These are phyloP conservation scores for Candida broadrunensis DNA, from an alignment of 805 yeast genomes.

Conservation along the genomic window DNA sequence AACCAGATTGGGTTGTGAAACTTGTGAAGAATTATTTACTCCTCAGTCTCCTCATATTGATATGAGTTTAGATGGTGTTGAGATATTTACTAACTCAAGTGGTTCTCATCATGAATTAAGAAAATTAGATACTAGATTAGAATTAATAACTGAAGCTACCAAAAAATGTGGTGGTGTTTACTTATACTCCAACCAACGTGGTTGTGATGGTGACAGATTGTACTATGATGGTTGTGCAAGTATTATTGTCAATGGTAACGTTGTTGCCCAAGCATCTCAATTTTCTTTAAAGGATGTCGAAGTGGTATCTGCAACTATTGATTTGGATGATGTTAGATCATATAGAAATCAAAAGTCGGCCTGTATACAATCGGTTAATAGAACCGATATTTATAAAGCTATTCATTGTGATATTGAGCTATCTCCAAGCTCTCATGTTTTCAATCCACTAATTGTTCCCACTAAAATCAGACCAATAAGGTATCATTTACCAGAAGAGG, in stretches of 20 bases:
- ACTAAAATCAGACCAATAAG: constrained; percentile 47
- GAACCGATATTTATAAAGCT: constrained; percentile 47
- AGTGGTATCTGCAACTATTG: constrained; percentile 92
- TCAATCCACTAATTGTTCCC: constrained; percentile 63
- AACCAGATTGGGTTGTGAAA: constrained; percentile 93
- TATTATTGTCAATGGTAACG: constrained; percentile 86
- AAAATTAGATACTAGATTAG: constrained; percentile 80
- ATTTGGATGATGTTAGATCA: constrained; percentile 84
- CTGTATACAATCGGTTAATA: constrained; percentile 62
- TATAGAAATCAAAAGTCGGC: constrained; percentile 77
- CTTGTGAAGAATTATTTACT: constrained; percentile 96
- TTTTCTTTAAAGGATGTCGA: constrained; percentile 90
- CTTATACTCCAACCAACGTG: constrained; percentile 90
- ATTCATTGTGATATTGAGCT: constrained; percentile 63
- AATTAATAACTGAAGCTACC: constrained; percentile 87
- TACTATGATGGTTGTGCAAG: constrained; percentile 97
- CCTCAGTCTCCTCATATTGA: constrained; percentile 94
- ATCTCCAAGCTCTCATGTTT: constrained; percentile 56
- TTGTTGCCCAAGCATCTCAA: constrained; percentile 92
- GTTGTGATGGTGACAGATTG: constrained; percentile 96
- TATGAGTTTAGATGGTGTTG: constrained; percentile 95
- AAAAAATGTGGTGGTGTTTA: constrained; percentile 96
- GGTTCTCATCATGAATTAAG: constrained; percentile 98
- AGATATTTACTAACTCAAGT: constrained; percentile 89
- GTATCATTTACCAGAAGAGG: constrained; percentile 88